phyloP scores from a whole-genome alignment of 257 asterid species.

The Solanum okadae region DNA sequence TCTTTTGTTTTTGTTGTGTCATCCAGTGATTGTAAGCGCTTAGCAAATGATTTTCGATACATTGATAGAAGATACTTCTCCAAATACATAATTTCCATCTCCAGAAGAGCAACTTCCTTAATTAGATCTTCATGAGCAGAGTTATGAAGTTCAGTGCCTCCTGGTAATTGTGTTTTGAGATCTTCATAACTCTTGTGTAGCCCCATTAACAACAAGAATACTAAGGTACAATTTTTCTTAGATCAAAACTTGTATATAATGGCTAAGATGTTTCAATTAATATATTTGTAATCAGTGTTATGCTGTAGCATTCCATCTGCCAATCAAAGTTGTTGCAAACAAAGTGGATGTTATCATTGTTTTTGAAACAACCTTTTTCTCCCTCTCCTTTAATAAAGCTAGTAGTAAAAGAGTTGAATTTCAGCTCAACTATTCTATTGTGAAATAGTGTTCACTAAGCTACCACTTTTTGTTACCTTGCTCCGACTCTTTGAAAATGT shows the following conservation, averaged over 20 bases:
- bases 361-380: neutral
- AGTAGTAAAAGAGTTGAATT: neutral
- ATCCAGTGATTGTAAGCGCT: slow-evolving; percentile 20
- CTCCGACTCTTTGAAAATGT: neutral
- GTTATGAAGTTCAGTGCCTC: slow-evolving; percentile 30
- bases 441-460: neutral
- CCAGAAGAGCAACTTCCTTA: slow-evolving; percentile 60
- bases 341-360: neutral
- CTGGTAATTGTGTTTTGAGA: slow-evolving; percentile 42
- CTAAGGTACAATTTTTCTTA: neutral
- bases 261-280: neutral
- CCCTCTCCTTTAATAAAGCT: neutral
- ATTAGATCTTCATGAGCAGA: slow-evolving; percentile 55
- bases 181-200: slow-evolving; percentile 17
- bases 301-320: neutral
- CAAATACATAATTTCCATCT: slow-evolving; percentile 55
- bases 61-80: slow-evolving; percentile 76
- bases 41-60: slow-evolving; percentile 44
- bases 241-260: neutral
- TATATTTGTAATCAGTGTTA: neutral
- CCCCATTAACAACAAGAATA: neutral
- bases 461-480: neutral
- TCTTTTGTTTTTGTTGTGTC: slow-evolving; percentile 2
- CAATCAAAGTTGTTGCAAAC: neutral
- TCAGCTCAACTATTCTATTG: neutral